Conservation (phyloP, 1,284 basidiomycete genomes). For the Pseudozyma pruni region DNA sequence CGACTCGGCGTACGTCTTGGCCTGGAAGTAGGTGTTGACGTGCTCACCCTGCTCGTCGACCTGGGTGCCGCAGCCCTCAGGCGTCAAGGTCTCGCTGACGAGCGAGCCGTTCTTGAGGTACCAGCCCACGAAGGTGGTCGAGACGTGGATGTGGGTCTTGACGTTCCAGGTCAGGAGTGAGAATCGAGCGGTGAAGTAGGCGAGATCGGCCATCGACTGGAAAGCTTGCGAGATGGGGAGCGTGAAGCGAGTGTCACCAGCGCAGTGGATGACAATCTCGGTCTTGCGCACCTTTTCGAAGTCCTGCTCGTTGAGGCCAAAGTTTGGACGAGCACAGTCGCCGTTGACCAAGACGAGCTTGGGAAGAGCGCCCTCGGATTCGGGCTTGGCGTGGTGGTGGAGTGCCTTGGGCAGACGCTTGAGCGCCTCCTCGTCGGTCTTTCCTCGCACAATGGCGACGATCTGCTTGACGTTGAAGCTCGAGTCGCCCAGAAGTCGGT, state of each 20-base stretch:
- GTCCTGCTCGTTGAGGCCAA: conserved; percentile 34
- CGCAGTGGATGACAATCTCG: conserved; percentile 51
- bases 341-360: conserved; percentile 46
- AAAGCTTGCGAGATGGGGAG: conserved; percentile 38
- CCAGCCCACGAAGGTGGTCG: conserved; percentile 50
- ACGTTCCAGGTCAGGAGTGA: conserved; percentile 48
- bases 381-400: conserved; percentile 33
- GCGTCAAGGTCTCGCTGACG: conserved; percentile 40
- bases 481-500: conserved; percentile 32
- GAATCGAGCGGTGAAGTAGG: conserved; percentile 47
- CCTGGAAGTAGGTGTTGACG: conserved; percentile 53
- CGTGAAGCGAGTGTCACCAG: conserved; percentile 48
- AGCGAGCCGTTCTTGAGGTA: conserved; percentile 43
- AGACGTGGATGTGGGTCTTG: conserved; percentile 53
- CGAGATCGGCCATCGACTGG: conserved; percentile 42
- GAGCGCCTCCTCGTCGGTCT: conserved; percentile 40
- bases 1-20: conserved; percentile 50
- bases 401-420: conserved; percentile 39
- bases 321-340: conserved; percentile 43
- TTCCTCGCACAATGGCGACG: conserved; percentile 42
- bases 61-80: conserved; percentile 24
- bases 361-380: conserved; percentile 19
- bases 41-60: conserved; percentile 40
- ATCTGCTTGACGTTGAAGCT: conserved; percentile 44
- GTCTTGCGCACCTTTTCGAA: conserved; percentile 45